phyloP scores from a whole-genome alignment of 2,329 filamentous ascomycete genomes.

The Verticillium nubilum region DNA sequence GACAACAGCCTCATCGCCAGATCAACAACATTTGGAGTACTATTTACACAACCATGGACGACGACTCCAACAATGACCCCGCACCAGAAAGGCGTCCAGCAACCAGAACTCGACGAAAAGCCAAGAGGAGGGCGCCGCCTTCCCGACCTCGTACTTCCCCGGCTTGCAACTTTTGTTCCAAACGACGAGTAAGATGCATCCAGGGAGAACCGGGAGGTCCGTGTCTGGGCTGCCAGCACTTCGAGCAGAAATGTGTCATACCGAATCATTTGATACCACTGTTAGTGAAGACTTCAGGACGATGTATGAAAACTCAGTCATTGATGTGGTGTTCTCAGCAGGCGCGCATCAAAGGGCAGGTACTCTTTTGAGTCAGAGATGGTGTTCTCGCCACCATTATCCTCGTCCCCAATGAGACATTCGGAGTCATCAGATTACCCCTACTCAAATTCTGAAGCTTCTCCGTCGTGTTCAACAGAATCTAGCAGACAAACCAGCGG shows the following conservation, averaged over 20 bases:
- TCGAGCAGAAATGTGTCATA: neutral
- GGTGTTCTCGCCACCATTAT: neutral
- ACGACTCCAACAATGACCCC: neutral
- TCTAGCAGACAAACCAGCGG: neutral
- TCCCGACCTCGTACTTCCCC: neutral
- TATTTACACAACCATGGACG: neutral
- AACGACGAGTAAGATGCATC: neutral
- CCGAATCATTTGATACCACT: neutral
- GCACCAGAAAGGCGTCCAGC: neutral
- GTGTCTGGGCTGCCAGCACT: neutral
- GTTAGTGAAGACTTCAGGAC: no score
- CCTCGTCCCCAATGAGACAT: neutral
- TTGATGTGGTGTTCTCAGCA: neutral
- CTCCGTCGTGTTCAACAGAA: neutral
- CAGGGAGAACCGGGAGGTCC: neutral
- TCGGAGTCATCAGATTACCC: neutral
- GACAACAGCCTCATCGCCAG: neutral
- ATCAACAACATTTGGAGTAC: neutral
- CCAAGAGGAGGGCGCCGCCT: neutral
- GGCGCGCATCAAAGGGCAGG: neutral
- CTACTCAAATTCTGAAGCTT: neutral
- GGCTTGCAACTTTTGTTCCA: neutral
- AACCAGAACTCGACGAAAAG: neutral
- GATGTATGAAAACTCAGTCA: no score
- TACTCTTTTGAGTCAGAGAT: neutral